Conservation (phyloP, 83 land plant species). For the Larix sibirica region DNA sequence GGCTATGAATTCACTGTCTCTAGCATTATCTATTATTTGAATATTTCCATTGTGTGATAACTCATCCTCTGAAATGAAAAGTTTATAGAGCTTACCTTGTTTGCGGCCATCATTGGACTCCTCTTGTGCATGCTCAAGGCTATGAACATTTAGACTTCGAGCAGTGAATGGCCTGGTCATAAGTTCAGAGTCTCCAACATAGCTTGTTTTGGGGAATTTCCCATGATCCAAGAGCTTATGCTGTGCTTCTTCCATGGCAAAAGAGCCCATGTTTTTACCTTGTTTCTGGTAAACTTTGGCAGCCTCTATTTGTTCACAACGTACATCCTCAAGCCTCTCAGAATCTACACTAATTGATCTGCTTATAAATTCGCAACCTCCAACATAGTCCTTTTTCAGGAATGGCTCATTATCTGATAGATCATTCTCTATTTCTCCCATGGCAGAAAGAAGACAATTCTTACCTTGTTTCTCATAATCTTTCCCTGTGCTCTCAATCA, state of each 20-base stretch:
- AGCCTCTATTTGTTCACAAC: not conserved
- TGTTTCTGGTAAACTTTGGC: not conserved
- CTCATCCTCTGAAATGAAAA: not conserved
- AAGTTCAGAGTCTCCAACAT: not conserved
- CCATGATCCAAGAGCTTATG: not conserved
- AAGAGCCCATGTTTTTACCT: not conserved
- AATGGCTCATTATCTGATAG: slow-evolving; percentile 1
- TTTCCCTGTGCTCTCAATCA: not conserved
- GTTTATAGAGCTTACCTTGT: not conserved
- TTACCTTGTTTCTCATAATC: not conserved
- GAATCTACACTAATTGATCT: not conserved
- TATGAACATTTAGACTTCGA: not conserved
- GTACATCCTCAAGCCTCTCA: not conserved
- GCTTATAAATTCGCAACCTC: not conserved
- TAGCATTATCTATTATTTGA: not conserved
- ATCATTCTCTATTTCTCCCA: not conserved
- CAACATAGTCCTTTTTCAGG: not conserved
- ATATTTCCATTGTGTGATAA: not conserved
- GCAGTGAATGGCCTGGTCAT: not conserved
- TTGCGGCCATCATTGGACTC: not conserved
- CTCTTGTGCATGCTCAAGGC: not conserved
- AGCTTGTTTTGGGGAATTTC: not conserved
- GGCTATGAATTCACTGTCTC: not conserved
- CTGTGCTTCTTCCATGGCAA: not conserved
- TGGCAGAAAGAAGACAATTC: not conserved